Evolutionary conservation across 2,329 filamentous ascomycete species (phyloP).

Genomic region (Cercospora citrullina): DNA sequence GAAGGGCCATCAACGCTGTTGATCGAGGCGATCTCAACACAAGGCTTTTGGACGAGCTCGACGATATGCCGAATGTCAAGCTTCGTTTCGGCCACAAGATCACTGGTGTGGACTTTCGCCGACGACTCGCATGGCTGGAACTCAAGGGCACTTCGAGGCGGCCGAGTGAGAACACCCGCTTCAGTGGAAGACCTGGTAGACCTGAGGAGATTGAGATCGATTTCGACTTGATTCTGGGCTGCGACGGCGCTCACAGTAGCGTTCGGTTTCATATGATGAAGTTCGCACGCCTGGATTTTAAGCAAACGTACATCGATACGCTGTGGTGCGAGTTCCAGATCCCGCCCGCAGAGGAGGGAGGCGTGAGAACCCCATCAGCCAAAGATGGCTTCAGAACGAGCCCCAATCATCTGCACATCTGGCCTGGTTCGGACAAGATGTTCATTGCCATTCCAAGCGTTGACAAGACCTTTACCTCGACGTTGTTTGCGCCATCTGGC

Average conservation of each 20-base stretch:
- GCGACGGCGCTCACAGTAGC: slow-evolving; percentile 91
- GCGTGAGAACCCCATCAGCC: slow-evolving; percentile 33
- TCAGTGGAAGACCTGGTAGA: slow-evolving; percentile 27
- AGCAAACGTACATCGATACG: slow-evolving; percentile 93
- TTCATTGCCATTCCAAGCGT: slow-evolving; percentile 93
- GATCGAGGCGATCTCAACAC: slow-evolving; percentile 84
- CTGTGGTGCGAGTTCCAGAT: slow-evolving; percentile 97
- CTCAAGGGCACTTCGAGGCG: slow-evolving; percentile 28
- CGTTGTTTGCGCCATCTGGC: slow-evolving; percentile 77
- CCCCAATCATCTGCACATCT: slow-evolving; percentile 93
- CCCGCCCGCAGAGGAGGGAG: slow-evolving; percentile 47
- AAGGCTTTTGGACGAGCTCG: slow-evolving; percentile 77
- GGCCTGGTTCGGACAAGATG: slow-evolving; percentile 87
- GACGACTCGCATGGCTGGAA: slow-evolving; percentile 86
- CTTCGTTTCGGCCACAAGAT: slow-evolving; percentile 93
- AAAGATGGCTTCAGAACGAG: slow-evolving; percentile 71
- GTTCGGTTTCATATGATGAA: slow-evolving; percentile 96
- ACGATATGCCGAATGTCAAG: slow-evolving; percentile 82
- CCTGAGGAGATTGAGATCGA: slow-evolving; percentile 69
- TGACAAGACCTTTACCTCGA: slow-evolving; percentile 93
- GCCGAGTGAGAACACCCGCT: slow-evolving; percentile 26
- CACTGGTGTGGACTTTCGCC: slow-evolving; percentile 80
- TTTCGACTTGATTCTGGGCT: slow-evolving; percentile 94
- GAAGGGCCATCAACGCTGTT: slow-evolving; percentile 78
- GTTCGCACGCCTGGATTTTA: slow-evolving; percentile 82